phyloP scores from a whole-genome alignment of 257 asterid genomes.

The Jasminum sambac region DNA sequence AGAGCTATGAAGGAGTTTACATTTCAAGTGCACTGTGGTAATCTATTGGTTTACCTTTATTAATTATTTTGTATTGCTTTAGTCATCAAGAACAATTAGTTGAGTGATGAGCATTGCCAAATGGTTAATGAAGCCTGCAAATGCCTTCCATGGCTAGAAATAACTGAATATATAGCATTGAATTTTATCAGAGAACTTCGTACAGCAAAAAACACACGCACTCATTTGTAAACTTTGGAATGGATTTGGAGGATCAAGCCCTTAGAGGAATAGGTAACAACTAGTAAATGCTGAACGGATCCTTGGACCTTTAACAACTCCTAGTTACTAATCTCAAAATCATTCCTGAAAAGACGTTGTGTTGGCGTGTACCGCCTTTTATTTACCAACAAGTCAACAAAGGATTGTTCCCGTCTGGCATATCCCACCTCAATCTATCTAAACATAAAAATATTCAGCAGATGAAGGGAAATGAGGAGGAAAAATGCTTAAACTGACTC shows the following conservation, averaged over 20 bases:
- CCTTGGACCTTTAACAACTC: not conserved
- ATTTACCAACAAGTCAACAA: not conserved
- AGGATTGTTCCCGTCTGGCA: not conserved
- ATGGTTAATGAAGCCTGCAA: not conserved
- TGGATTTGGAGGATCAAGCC: slow-evolving; percentile 10
- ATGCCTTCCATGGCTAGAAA: not conserved
- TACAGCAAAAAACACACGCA: not conserved
- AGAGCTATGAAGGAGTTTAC: not conserved
- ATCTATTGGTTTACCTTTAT: slow-evolving; percentile 1
- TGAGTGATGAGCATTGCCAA: not conserved
- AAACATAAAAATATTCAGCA: not conserved
- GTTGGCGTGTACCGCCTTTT: not conserved
- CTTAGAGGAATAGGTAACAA: not conserved
- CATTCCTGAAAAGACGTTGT: not conserved
- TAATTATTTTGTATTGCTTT: slow-evolving; percentile 2
- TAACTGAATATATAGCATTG: not conserved
- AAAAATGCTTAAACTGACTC: not conserved
- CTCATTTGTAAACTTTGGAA: not conserved
- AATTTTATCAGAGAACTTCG: not conserved
- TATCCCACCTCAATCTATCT: not conserved
- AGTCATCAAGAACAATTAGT: not conserved
- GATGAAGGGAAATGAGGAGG: not conserved
- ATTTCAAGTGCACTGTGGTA: not conserved
- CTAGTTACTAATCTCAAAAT: not conserved
- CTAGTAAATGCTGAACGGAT: not conserved